Base-by-base conservation (phyloP, 2,329 filamentous ascomycete species). In the Aspergillus ochraceus region DNA sequence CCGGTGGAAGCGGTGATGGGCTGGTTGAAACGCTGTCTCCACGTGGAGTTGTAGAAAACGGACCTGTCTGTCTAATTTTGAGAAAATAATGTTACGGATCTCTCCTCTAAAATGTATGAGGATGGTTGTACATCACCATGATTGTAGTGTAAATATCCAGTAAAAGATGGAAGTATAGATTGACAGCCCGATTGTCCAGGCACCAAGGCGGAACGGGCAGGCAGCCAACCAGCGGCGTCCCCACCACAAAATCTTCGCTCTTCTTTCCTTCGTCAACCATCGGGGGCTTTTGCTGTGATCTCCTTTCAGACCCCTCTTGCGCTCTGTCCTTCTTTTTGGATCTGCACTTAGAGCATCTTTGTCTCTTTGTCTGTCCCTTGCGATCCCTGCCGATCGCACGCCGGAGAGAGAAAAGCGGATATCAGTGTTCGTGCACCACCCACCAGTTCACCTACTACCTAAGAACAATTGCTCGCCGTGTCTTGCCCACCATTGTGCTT, bases 21-120 rank as follows among this genome's bases (percentile, higher is more conserved):
- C 26, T 78, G 76, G 77, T 64, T 78, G 63, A 69, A 71, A 30
- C 65, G 65, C 6, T 36, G 71, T 19, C 66, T 78, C 12, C 70
- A 70, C 29, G 60, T 70, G 42, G 65, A 67, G 11, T 59, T 69
- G 22, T 71, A 65, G 60, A 58, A 19, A n/a, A 19, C 20, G 50
- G 55, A n/a, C 52, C 52, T 11, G 20, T 9, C 10, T 19, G 24
- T n/a, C 17, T 50, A 22, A 50, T 10, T 2, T 12, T 36, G n/a
- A 46, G 26, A 47, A 57, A 26, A 14, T 29, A 29, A 29, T 29
- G 22, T 46, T 9, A 57, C 19, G 42, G 14, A 14, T 36, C 32
- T 36, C 32, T 12, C 12, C 32, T 36, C 32, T 36, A 4, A 2
- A 11, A 2, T 36, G 32, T 4, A 11, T 14, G 26, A 29, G 6